A percentile compares a stretch with the other conserved stretches of the same genome.
These are phyloP conservation scores for Vanrija sp. DNA, from an alignment of 1,284 basidiomycete genomes.

Conservation along the genomic window DNA sequence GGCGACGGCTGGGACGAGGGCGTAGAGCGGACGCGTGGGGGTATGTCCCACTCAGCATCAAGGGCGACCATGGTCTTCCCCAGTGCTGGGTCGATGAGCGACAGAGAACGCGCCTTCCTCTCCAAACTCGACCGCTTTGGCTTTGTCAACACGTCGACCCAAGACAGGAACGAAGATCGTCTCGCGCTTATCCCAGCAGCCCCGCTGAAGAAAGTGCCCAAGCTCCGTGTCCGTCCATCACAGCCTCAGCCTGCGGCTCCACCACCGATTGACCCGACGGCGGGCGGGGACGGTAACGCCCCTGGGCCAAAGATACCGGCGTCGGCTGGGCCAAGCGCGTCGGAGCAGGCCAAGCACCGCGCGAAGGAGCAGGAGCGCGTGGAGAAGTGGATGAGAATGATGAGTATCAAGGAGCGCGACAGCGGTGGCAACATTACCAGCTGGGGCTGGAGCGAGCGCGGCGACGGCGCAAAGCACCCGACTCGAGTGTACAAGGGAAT, in stretches of 20 bases:
- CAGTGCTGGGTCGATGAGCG: slow-evolving; percentile 41
- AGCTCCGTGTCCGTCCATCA: slow-evolving; percentile 39
- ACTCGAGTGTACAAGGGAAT: slow-evolving; percentile 80
- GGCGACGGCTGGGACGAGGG: slow-evolving; percentile 90
- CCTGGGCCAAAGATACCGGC: slow-evolving; percentile 17
- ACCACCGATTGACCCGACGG: neutral
- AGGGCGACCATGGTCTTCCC: slow-evolving; percentile 55
- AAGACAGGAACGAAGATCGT: slow-evolving; percentile 61
- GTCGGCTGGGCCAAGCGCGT: slow-evolving; percentile 42
- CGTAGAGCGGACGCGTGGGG: slow-evolving; percentile 85
- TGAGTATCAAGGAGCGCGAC: slow-evolving; percentile 61
- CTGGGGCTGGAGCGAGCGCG: slow-evolving; percentile 64
- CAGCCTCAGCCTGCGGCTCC: neutral
- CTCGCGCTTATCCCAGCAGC: slow-evolving; percentile 63
- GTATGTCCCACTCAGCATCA: slow-evolving; percentile 48
- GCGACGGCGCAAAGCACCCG: slow-evolving; percentile 57
- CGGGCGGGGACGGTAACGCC: slow-evolving; percentile 12
- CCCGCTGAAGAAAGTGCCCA: slow-evolving; percentile 62
- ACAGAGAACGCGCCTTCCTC: slow-evolving; percentile 64
- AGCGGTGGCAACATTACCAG: slow-evolving; percentile 67
- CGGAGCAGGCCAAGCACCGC: neutral
- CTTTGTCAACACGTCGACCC: slow-evolving; percentile 67
- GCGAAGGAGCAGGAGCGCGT: slow-evolving; percentile 67
- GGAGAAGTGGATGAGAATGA: slow-evolving; percentile 84
- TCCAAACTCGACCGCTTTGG: slow-evolving; percentile 71